Percentiles rank a stretch among this genome's conserved stretches.
These are phyloP conservation scores for Saururus chinensis DNA, from an alignment of 164 flowering plant genomes.

Conservation along the genomic window DNA sequence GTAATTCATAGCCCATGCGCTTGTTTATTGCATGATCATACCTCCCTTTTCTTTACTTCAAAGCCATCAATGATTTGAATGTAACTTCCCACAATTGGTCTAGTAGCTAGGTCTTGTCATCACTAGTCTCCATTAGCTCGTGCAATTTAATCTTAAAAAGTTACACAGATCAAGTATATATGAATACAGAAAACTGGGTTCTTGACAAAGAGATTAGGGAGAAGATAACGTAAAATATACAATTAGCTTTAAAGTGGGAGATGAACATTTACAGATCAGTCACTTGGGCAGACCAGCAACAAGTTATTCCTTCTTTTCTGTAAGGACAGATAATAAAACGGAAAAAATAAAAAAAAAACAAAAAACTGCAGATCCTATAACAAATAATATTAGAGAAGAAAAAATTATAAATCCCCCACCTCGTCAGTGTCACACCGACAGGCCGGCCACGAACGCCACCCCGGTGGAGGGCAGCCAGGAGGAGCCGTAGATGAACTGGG, in stretches of 20 bases:
- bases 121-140: no score
- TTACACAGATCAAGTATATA: no score
- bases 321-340: no score
- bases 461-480: slow-evolving; percentile 95
- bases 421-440: slow-evolving; percentile 33
- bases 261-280: not conserved
- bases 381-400: not conserved
- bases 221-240: not conserved
- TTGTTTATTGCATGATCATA: no score
- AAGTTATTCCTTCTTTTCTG: not conserved
- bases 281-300: not conserved
- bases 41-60: no score
- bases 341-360: no score
- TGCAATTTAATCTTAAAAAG: no score
- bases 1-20: no score
- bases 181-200: no score
- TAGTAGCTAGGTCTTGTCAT: no score
- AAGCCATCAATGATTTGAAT: no score
- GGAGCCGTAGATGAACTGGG: slow-evolving; percentile 72
- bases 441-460: slow-evolving; percentile 67
- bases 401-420: not conserved
- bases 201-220: not conserved
- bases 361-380: not conserved
- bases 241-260: not conserved
- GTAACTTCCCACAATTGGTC: no score